A percentile compares a stretch with the other conserved stretches of the same genome.
Evolutionary conservation across 139 green algal species (phyloP).

Genomic region (Zygnema circumcarinatum): DNA sequence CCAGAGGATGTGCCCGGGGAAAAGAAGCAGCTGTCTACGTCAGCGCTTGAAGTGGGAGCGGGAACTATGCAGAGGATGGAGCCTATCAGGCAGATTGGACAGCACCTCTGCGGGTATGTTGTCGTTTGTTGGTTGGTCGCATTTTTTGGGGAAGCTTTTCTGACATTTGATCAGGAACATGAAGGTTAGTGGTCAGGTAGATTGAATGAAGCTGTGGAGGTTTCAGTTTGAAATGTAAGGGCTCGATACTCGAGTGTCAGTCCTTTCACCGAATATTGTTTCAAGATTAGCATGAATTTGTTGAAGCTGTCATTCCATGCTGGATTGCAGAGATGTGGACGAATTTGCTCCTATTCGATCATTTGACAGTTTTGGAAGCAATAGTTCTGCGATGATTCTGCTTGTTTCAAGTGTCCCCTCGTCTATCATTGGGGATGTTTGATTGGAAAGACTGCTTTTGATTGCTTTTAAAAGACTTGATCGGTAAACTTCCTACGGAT

Average conservation of each 20-base stretch:
- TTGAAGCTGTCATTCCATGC: too few relatives aligned
- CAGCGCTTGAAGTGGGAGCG: conserved; percentile 25
- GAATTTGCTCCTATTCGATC: too few relatives aligned
- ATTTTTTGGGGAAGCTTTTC: neutral
- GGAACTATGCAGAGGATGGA: conserved; percentile 19
- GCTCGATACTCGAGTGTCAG: neutral
- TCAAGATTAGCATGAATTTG: neutral
- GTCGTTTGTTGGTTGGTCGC: neutral
- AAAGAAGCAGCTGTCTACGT: neutral
- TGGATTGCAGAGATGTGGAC: too few relatives aligned
- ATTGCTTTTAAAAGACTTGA: neutral
- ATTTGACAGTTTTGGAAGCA: too few relatives aligned
- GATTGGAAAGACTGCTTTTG: conserved; percentile 2
- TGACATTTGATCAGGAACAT: neutral
- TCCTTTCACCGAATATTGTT: neutral
- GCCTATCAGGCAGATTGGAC: conserved; percentile 31
- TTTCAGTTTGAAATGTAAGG: too few relatives aligned
- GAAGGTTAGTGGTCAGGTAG: neutral
- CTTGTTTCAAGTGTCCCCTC: too few relatives aligned
- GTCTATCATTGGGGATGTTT: too few relatives aligned
- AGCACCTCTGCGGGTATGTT: conserved; percentile 46
- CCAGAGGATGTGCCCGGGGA: conserved; percentile 20
- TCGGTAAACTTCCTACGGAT: neutral
- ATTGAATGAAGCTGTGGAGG: too few relatives aligned
- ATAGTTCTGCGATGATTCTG: too few relatives aligned